Conservation (phyloP, 2,329 filamentous ascomycete genomes). For the Arthrobotrys sphaeroides region DNA sequence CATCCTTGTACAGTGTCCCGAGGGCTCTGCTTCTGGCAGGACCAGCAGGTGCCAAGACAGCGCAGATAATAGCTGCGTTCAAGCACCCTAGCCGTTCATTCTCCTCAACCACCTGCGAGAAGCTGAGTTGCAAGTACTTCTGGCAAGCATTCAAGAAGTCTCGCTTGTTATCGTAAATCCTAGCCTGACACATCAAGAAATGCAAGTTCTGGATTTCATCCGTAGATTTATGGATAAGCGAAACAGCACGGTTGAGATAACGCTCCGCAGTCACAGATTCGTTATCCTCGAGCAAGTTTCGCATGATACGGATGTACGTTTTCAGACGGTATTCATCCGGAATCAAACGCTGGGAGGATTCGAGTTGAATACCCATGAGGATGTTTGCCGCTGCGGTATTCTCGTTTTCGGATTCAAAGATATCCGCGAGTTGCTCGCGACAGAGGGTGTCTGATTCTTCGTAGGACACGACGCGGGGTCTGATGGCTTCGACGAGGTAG, state of each 20-base stretch:
- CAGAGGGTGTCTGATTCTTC: conserved; percentile 84
- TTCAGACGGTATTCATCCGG: conserved; percentile 81
- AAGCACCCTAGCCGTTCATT: conserved; percentile 86
- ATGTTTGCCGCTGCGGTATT: conserved; percentile 79
- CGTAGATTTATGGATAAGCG: conserved; percentile 80
- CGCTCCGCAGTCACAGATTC: conserved; percentile 84
- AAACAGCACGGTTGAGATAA: conserved; percentile 94
- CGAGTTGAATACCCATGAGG: conserved; percentile 84
- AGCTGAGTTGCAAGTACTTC: conserved; percentile 87
- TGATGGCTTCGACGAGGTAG: conserved; percentile 74
- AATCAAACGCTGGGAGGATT: conserved; percentile 85
- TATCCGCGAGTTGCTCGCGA: conserved; percentile 81
- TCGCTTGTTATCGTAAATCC: conserved; percentile 89
- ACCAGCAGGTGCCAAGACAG: conserved; percentile 89
- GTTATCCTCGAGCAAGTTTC: conserved; percentile 92
- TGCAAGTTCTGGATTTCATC: conserved; percentile 80
- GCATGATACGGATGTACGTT: conserved; percentile 92
- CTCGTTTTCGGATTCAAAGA: conserved; percentile 83
- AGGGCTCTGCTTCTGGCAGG: conserved; percentile 82
- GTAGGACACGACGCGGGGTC: conserved; percentile 75
- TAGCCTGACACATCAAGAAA: conserved; percentile 90
- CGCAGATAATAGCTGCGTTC: conserved; percentile 87
- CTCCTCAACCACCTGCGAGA: conserved; percentile 80
- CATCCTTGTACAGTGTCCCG: conserved; percentile 90
- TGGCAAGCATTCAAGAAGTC: conserved; percentile 87